Percentiles rank a stretch among this genome's conserved stretches.
Evolutionary conservation across 192 early-diverging fungal species (phyloP).

Genomic region (Backusella morwellensis): DNA sequence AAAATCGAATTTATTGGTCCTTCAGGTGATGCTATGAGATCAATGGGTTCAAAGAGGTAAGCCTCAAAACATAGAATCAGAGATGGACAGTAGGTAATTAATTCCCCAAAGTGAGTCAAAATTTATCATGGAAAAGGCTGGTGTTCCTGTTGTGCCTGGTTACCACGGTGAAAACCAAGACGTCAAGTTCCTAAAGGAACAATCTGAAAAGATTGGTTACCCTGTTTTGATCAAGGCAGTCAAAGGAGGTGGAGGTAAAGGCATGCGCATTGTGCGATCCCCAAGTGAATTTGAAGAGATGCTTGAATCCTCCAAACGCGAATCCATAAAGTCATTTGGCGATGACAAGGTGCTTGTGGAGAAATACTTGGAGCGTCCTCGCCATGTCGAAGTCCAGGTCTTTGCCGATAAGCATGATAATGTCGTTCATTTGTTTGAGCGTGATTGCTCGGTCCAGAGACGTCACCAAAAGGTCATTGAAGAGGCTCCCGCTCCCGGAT

Average conservation of each 20-base stretch:
- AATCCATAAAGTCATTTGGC: constrained; percentile 89
- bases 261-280: constrained; percentile 89
- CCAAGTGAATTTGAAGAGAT: constrained; percentile 79
- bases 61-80: neutral
- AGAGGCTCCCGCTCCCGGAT: constrained; percentile 90
- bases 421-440: constrained; percentile 91
- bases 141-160: constrained; percentile 90
- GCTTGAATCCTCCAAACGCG: constrained; percentile 81
- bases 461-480: constrained; percentile 97
- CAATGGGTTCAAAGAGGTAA: constrained; percentile 90
- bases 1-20: constrained; percentile 91
- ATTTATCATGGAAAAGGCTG: constrained; percentile 85
- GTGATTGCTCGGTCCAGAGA: constrained; percentile 94
- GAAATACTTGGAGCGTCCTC: constrained; percentile 84
- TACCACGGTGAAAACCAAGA: constrained; percentile 91
- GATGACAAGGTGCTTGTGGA: constrained; percentile 90
- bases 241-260: constrained; percentile 96
- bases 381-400: constrained; percentile 96
- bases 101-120: constrained; percentile 69
- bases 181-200: constrained; percentile 62
- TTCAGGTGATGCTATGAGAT: constrained; percentile 78
- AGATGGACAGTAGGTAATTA: neutral
- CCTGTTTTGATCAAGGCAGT: constrained; percentile 98
- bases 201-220: constrained; percentile 85
- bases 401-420: constrained; percentile 90